Evolutionary conservation across 805 yeast genomes (phyloP).

Genomic region (Wickerhamomyces ciferrii): DNA sequence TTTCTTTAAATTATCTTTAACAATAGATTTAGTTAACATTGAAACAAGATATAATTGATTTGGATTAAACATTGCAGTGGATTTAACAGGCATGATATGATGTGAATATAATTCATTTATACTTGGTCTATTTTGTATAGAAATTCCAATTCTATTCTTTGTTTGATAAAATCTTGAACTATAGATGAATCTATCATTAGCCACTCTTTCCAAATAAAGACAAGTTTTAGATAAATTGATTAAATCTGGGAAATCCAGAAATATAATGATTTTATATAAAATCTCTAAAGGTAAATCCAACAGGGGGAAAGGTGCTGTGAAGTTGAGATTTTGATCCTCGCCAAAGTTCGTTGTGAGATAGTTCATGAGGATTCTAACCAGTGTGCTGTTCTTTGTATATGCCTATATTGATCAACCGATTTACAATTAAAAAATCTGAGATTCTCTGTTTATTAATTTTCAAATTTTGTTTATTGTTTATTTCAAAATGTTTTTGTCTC

Average conservation of each 20-base stretch:
- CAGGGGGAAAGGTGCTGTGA: background rate
- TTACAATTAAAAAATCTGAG: too few relatives aligned
- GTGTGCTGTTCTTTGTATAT: too few relatives aligned
- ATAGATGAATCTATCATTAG: constrained; percentile 16
- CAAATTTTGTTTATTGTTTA: background rate
- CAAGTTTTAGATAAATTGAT: constrained; percentile 19
- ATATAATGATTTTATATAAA: background rate
- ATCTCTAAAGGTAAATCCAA: background rate
- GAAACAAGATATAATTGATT: constrained; percentile 2
- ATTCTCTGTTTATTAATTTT: too few relatives aligned
- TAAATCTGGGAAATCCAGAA: background rate
- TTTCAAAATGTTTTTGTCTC: background rate
- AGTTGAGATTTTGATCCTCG: background rate
- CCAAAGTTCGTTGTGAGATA: background rate
- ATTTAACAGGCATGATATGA: constrained; percentile 13
- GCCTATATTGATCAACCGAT: too few relatives aligned
- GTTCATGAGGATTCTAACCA: too few relatives aligned
- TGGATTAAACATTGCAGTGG: constrained; percentile 2
- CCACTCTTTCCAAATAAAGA: constrained; percentile 9
- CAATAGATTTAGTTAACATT: constrained; percentile 11
- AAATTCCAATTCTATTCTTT: constrained; percentile 13
- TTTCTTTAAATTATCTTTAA: constrained; percentile 13
- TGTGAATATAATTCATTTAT: constrained; percentile 8
- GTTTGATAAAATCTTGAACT: constrained; percentile 17
- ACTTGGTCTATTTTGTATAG: constrained; percentile 12